These are phyloP conservation scores for Lachnellula arida DNA, from an alignment of 2,329 filamentous ascomycete species.

Conservation along the genomic window DNA sequence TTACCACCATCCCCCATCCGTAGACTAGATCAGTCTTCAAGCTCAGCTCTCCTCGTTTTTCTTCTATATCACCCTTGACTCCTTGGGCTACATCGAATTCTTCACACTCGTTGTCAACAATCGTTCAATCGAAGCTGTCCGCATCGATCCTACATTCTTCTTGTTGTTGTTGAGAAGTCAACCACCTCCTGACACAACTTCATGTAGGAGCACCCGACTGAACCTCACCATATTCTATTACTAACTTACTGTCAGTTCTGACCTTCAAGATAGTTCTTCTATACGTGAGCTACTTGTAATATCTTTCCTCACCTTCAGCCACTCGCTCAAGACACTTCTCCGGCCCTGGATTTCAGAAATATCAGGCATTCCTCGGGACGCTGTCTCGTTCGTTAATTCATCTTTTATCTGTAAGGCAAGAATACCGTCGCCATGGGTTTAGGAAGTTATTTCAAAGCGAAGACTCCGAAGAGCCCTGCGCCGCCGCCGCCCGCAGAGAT, in stretches of 20 bases:
- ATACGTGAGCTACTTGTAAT: conserved; percentile 20
- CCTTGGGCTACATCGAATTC: neutral
- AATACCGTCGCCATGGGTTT: conserved; percentile 49
- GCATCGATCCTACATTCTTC: neutral
- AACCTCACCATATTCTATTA: neutral
- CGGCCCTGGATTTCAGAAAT: neutral
- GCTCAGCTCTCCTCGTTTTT: neutral
- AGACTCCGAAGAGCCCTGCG: conserved; percentile 43
- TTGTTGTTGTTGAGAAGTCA: neutral
- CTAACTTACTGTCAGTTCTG: conserved; percentile 9
- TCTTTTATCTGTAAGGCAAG: conserved; percentile 13
- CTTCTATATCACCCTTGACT: neutral
- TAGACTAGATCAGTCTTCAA: neutral
- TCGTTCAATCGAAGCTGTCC: neutral
- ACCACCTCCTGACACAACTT: conserved; percentile 1
- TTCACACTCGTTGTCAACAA: conserved; percentile 3
- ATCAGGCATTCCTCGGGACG: conserved; percentile 1
- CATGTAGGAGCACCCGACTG: conserved; percentile 6
- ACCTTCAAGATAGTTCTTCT: conserved; percentile 8
- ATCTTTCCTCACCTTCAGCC: conserved; percentile 18
- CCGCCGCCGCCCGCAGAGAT: conserved; percentile 12
- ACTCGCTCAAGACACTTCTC: conserved; percentile 23
- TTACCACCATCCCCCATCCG: neutral
- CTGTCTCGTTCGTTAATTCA: conserved; percentile 11
- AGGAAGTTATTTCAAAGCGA: conserved; percentile 57